Conservation (phyloP, 1,284 basidiomycete genomes). For the Ganoderma sinense region DNA sequence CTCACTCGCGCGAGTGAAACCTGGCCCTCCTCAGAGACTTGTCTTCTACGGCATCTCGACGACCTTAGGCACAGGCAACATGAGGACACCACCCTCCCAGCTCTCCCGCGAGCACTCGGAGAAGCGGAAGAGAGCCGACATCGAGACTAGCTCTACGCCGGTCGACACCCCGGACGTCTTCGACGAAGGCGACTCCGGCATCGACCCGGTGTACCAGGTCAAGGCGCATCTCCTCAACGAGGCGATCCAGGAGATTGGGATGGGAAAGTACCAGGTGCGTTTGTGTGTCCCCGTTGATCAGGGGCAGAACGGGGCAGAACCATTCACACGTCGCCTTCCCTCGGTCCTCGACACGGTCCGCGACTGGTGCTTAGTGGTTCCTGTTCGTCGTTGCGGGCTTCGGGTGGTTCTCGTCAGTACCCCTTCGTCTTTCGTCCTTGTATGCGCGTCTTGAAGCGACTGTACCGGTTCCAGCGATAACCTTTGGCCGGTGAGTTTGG, state of each 20-base stretch:
- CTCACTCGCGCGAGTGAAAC: neutral
- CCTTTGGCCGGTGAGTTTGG: conserved; percentile 60
- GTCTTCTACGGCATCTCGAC: neutral
- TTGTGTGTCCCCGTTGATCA: neutral
- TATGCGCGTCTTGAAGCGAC: neutral
- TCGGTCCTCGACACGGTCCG: conserved; percentile 2
- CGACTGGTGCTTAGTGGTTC: conserved; percentile 45
- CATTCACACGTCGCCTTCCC: neutral
- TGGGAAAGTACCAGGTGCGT: conserved; percentile 73
- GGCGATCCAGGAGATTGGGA: conserved; percentile 75
- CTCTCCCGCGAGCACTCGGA: conserved; percentile 1
- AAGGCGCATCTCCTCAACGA: conserved; percentile 71
- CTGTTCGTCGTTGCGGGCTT: conserved; percentile 68
- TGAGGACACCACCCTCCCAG: neutral
- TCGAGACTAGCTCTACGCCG: conserved; percentile 20
- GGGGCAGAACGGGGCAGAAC: conserved; percentile 2
- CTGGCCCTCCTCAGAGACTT: neutral
- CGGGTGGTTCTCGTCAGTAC: conserved; percentile 73
- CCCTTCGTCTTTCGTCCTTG: neutral
- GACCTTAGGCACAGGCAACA: neutral
- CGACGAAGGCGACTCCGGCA: conserved; percentile 44
- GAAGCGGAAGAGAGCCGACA: conserved; percentile 8
- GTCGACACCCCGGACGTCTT: conserved; percentile 50
- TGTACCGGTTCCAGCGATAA: conserved; percentile 54
- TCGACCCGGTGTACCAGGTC: conserved; percentile 70